phyloP scores from a whole-genome alignment of 2,329 filamentous ascomycete genomes.

The Ophiostoma piceae region DNA sequence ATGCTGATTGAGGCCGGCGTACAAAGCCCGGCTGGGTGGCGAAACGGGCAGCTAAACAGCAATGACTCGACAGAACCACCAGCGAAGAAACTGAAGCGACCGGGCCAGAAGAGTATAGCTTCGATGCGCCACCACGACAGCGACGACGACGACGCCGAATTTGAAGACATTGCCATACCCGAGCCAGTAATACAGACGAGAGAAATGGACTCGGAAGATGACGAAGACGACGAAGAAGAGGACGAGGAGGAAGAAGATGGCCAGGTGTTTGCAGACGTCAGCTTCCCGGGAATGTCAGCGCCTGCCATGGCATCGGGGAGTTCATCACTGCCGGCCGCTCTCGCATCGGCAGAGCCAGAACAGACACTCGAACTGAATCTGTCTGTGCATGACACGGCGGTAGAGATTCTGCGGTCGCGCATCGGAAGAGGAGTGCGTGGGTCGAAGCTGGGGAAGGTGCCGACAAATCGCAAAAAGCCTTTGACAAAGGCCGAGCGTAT shows the following conservation, averaged over 20 bases:
- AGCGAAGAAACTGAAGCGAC: conserved; percentile 27
- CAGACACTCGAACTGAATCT: conserved; percentile 49
- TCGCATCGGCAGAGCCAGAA: not conserved
- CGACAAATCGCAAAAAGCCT: conserved; percentile 44
- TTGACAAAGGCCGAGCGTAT: conserved; percentile 51
- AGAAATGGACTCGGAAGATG: conserved; percentile 26
- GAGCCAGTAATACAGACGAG: conserved; percentile 28
- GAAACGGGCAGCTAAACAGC: not conserved
- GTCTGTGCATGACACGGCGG: conserved; percentile 39
- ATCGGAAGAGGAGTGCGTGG: conserved; percentile 30
- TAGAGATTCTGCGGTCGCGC: not conserved
- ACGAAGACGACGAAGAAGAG: conserved; percentile 23
- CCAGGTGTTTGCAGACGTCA: not conserved
- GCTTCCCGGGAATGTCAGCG: not conserved
- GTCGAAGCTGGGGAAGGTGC: conserved; percentile 29
- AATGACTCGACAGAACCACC: conserved; percentile 21
- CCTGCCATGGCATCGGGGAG: not conserved
- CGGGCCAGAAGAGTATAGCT: conserved; percentile 24
- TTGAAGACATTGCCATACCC: conserved; percentile 28
- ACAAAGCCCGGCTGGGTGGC: not conserved
- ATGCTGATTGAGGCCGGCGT: conserved; percentile 28
- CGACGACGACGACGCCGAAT: conserved; percentile 27
- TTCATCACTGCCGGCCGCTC: not conserved
- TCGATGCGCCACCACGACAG: conserved; percentile 19
- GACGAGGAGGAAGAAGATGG: conserved; percentile 25